Evolutionary conservation across 169 alveolate genomes (phyloP).

Genomic region (Perkinsus marinus): DNA sequence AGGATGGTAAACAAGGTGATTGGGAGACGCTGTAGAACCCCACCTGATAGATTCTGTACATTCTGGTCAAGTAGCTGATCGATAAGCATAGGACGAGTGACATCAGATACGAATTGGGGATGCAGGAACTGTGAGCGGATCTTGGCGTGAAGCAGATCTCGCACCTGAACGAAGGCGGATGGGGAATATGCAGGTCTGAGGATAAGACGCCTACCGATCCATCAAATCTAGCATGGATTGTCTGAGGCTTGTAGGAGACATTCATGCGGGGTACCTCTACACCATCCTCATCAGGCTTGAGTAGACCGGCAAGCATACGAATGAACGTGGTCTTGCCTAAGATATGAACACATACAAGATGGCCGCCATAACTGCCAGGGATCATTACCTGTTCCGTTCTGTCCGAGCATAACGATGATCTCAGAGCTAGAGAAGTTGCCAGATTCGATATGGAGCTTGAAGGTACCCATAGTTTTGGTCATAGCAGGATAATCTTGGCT

Average conservation of each 20-base stretch:
- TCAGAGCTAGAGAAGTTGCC: conserved; percentile 89
- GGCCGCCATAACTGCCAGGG: neutral
- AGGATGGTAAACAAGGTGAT: neutral
- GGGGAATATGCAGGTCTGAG: too few relatives aligned
- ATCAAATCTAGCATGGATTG: conserved; percentile 88
- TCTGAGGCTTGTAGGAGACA: conserved; percentile 94
- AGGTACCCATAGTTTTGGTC: conserved; percentile 32
- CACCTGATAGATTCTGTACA: conserved; percentile 53
- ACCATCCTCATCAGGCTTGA: conserved; percentile 75
- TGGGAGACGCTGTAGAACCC: neutral
- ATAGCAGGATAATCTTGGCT: conserved; percentile 53
- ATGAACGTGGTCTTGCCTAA: conserved; percentile 95
- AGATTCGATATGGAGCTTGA: conserved; percentile 33
- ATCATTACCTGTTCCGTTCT: conserved; percentile 90
- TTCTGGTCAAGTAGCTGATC: conserved; percentile 84
- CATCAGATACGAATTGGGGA: conserved; percentile 90
- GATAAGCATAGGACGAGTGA: conserved; percentile 84
- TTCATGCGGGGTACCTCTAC: conserved; percentile 75
- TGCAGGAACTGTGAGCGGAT: conserved; percentile 71
- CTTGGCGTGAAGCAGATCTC: conserved; percentile 63
- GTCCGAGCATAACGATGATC: conserved; percentile 92
- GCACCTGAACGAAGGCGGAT: neutral
- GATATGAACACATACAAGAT: neutral
- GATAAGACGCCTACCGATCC: conserved; percentile 91
- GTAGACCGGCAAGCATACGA: conserved; percentile 84